Conservation (phyloP, 305 asterid species). For the Stenogyne calaminthoides region DNA sequence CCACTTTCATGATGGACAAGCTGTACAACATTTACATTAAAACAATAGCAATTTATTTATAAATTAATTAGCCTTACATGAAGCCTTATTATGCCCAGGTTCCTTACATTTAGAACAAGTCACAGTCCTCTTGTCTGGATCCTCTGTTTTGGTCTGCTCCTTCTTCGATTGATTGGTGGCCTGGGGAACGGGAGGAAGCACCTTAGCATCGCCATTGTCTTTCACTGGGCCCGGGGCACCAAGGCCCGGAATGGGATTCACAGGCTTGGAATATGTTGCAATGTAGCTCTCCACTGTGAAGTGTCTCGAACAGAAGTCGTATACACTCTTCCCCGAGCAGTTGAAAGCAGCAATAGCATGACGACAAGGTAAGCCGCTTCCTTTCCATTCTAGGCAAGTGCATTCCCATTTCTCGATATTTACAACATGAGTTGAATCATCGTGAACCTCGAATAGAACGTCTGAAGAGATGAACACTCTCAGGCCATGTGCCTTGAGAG, state of each 20-base stretch:
- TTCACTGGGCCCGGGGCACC: slow-evolving; percentile 35
- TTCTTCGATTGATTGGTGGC: slow-evolving; percentile 44
- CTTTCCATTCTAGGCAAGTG: slow-evolving; percentile 87
- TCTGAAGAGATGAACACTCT: slow-evolving; percentile 82
- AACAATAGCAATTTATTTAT: slow-evolving; percentile 1
- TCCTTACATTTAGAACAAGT: slow-evolving; percentile 84
- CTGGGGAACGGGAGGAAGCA: slow-evolving; percentile 68
- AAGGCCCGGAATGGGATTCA: slow-evolving; percentile 54
- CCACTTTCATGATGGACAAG: slow-evolving; percentile 7
- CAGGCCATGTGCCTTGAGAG: slow-evolving; percentile 56
- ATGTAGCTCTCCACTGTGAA: slow-evolving; percentile 63
- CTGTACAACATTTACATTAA: slow-evolving; percentile 36
- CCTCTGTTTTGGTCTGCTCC: slow-evolving; percentile 52
- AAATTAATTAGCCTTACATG: slow-evolving; percentile 60
- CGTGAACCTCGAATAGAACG: slow-evolving; percentile 79
- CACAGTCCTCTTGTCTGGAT: slow-evolving; percentile 76
- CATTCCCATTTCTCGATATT: slow-evolving; percentile 67
- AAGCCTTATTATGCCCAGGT: slow-evolving; percentile 92
- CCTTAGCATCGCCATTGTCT: slow-evolving; percentile 47
- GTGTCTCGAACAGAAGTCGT: slow-evolving; percentile 67
- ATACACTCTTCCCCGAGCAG: slow-evolving; percentile 50
- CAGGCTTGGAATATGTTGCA: slow-evolving; percentile 49
- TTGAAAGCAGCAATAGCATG: slow-evolving; percentile 80
- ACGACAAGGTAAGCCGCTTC: slow-evolving; percentile 66
- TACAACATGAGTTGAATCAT: slow-evolving; percentile 79